Evolutionary conservation across 208 protist species (phyloP), one percentile per base, ranked within the genome.

Genomic region (Wallacemonas sp.): DNA sequence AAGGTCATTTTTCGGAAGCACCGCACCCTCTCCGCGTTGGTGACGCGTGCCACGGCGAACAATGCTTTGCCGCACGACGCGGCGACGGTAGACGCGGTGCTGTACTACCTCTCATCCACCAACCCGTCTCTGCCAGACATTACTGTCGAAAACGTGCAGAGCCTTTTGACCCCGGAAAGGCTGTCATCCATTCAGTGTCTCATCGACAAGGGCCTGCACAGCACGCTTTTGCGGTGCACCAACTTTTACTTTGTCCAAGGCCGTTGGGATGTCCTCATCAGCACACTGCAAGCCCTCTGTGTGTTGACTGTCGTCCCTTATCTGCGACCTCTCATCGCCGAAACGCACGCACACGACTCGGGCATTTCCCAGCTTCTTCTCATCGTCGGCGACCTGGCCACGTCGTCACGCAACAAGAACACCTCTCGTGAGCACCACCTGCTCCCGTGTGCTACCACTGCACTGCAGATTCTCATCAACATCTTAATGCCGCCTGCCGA

Each of bases 201-300:
- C 32, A 65, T 92, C 11, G 84, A 89, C 23, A 82, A 76, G 41
- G 83, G 84, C 61, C 68, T 95, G 61, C 86, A 91, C 57, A 67
- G 73, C 29, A 49, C 89, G 28, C 77, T 96, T 38, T 71, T 93
- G 59, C 80, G 79, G 7, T 89, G 83, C 65, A 68, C 71, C 32
- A 83, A 86, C 26, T 96, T 92, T 57, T 96, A 92, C 57, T 89
- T 90, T 69, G 61, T 80, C 29, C 90, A 96, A 65, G 85, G 78
- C 52, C 80, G 85, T 20, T 96, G 81, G 82, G 85, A 92, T 18
- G 57, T 93, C 23, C 85, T 96, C 54, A 77, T 74, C 12, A 79
- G 79, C 4, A 78, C 87, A 2, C 73, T 96, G 46, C 84, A 92
- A 70, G 80, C 77, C 0, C 67, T 93, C 11, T 88, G 77, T 69